A percentile compares a stretch with the other conserved stretches of the same genome.
These are phyloP conservation scores for Beauveria sp. DNA, from an alignment of 2,329 filamentous ascomycete genomes.

Conservation along the genomic window DNA sequence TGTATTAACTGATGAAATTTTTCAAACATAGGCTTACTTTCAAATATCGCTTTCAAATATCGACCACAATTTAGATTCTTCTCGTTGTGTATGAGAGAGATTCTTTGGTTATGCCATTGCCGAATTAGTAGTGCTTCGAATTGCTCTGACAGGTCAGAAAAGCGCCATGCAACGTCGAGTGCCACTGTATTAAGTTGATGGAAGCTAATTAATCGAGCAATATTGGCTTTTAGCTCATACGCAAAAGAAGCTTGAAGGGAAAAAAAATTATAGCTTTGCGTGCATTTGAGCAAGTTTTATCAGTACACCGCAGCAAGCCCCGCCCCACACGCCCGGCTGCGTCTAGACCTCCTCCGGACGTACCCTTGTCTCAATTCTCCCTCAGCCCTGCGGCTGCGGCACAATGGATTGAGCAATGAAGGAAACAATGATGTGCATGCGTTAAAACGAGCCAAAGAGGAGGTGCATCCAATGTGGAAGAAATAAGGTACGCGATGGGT, in stretches of 20 bases:
- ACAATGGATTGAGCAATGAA: neutral
- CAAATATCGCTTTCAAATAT: too few relatives aligned
- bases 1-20: too few relatives aligned
- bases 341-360: neutral
- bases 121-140: too few relatives aligned
- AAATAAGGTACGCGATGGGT: neutral
- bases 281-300: conserved; percentile 36
- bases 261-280: conserved; percentile 19
- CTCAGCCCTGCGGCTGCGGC: neutral
- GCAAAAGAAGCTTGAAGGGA: conserved; percentile 10
- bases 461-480: neutral
- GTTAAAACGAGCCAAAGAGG: neutral
- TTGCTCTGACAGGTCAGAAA: too few relatives aligned
- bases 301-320: conserved; percentile 4
- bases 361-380: neutral
- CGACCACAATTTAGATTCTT: too few relatives aligned
- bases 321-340: neutral
- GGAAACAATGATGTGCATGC: neutral
- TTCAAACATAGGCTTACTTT: too few relatives aligned
- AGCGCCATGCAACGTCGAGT: too few relatives aligned
- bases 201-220: too few relatives aligned
- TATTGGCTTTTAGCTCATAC: too few relatives aligned
- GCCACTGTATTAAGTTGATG: too few relatives aligned
- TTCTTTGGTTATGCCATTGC: too few relatives aligned
- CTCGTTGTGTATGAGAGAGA: too few relatives aligned